These are phyloP conservation scores for Physcomitrellopsis africana DNA, from an alignment of 225 moss, liverwort and hornwort genomes.

Conservation along the genomic window DNA sequence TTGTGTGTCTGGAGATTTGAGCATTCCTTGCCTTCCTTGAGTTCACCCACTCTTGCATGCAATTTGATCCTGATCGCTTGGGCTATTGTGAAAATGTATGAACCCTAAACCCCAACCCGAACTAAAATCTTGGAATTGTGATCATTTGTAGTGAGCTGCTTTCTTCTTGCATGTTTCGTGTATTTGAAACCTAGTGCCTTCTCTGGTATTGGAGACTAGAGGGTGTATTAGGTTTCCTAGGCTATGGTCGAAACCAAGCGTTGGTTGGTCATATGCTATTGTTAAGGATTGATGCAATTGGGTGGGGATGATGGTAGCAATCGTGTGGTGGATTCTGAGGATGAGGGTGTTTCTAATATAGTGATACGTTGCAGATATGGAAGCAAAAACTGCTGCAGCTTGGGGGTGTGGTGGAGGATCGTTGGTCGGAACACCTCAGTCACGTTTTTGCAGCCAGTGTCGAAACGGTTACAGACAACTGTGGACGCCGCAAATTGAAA, in stretches of 20 bases:
- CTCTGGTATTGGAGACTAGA: background rate
- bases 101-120: background rate
- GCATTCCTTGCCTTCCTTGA: background rate
- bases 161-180: background rate
- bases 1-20: background rate
- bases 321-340: slow-evolving; percentile 1
- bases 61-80: background rate
- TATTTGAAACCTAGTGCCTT: background rate
- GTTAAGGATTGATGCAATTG: slow-evolving; percentile 5
- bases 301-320: background rate
- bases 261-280: background rate
- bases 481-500: slow-evolving; percentile 41
- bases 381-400: slow-evolving; percentile 60
- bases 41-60: background rate
- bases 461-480: slow-evolving; percentile 46
- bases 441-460: slow-evolving; percentile 54
- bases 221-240: background rate
- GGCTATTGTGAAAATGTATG: background rate
- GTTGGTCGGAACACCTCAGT: slow-evolving; percentile 43
- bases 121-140: background rate
- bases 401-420: slow-evolving; percentile 53
- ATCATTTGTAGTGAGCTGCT: background rate
- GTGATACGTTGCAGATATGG: slow-evolving; percentile 68
- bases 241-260: background rate
- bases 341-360: background rate